Evolutionary conservation across 805 yeast species (phyloP), one percentile per base, ranked within the genome.

Genomic region (Candida nanaspora): DNA sequence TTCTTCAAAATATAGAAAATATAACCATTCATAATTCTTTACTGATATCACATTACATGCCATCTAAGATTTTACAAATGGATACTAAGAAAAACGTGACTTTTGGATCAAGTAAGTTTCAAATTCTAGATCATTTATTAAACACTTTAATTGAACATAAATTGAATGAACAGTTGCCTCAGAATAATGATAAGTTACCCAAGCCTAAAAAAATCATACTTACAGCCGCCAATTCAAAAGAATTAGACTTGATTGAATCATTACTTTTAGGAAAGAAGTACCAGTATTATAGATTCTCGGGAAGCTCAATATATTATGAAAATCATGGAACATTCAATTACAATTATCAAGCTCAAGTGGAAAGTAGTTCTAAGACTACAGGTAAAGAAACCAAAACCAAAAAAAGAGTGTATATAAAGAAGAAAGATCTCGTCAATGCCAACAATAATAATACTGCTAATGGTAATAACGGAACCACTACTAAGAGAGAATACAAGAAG

Each of bases 181-280:
- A n/a, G n/a, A n/a, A n/a, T n/a, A n/a, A n/a, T n/a, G n/a, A n/a
- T n/a, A n/a, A n/a, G n/a, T n/a, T n/a, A n/a, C n/a, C n/a, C n/a
- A n/a, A n/a, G n/a, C 33, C 44, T 2, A 56, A 50, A 21, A 57
- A 66, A 13, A 49, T 72, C 3, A 55, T 69, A 5, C 66, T 84
- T 10, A 72, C 80, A 3, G 82, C 87, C 0, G 70, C 74, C 29
- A 74, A 69, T 50, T 69, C 80, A 19, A 80, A 82, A 52, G 93
- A 84, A 52, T 56, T 84, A 46, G 94, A 88, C 53, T 62, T 88
- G 35, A 68, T 88, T 6, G 97, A 88, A 57, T 84, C 89, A 0
- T 68, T 82, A 35, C 53, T 87, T 13, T 65, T 83, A n/a, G 96
- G 96, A 2, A 78, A 85, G 51, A 66, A 66, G 29, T 59, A 86